Percentiles rank a stretch among this genome's conserved stretches.
These are phyloP conservation scores for Trichophyton mentagrophytes DNA, from an alignment of 2,329 filamentous ascomycete genomes.

Conservation along the genomic window DNA sequence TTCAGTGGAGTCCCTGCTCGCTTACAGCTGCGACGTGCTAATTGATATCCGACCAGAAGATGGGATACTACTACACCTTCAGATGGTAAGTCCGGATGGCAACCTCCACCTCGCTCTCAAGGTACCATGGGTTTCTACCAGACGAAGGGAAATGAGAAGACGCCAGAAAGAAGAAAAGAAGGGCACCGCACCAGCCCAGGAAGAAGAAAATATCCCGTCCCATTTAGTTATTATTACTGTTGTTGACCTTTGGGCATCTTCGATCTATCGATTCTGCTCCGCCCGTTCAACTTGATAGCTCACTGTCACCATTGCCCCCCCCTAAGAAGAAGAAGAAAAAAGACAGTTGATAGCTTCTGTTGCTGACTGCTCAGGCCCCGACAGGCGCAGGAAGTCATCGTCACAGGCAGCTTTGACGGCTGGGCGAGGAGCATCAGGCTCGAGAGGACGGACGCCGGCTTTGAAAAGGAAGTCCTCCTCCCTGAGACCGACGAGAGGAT, in stretches of 20 bases:
- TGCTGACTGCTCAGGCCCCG: conserved; percentile 51
- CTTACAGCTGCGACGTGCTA: not conserved
- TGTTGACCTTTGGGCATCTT: no score
- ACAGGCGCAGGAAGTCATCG: conserved; percentile 72
- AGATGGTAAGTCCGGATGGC: not conserved
- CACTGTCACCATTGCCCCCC: not conserved
- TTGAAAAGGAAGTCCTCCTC: conserved; percentile 70
- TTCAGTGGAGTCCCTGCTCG: no score
- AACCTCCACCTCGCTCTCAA: not conserved
- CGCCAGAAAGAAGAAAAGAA: not conserved
- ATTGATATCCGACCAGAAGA: not conserved
- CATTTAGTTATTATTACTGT: no score
- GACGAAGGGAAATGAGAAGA: not conserved
- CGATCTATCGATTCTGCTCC: not conserved
- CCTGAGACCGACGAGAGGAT: conserved; percentile 57
- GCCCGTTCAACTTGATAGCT: not conserved
- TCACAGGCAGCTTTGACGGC: conserved; percentile 90
- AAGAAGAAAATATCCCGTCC: no score
- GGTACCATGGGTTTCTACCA: not conserved
- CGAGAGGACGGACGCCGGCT: conserved; percentile 55
- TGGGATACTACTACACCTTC: conserved; percentile 4
- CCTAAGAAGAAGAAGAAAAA: no score
- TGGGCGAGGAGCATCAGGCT: conserved; percentile 82
- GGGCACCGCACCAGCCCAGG: no score
- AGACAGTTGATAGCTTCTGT: not conserved